These are phyloP conservation scores for Radiomyces spectabilis DNA, from an alignment of 192 early-diverging fungal genomes.

Conservation along the genomic window DNA sequence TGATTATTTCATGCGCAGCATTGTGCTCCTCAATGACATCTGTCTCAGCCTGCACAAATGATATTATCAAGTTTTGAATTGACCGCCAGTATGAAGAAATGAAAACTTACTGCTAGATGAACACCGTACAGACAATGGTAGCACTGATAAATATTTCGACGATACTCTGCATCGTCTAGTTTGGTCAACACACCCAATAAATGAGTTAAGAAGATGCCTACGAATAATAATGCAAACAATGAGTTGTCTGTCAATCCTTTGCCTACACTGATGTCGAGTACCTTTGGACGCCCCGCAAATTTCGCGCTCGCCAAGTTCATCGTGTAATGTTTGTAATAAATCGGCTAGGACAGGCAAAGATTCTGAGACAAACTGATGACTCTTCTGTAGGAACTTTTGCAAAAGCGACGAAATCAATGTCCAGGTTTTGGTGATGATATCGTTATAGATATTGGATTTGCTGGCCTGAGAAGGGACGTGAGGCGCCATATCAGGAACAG, in stretches of 20 bases:
- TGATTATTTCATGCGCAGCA: constrained; percentile 36
- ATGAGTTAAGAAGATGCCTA: constrained; percentile 43
- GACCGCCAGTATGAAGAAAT: too few relatives aligned
- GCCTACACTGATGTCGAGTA: constrained; percentile 5
- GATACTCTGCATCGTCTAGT: constrained; percentile 28
- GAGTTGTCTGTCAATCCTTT: background rate
- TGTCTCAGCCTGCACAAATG: constrained; percentile 43
- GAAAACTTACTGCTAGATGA: constrained; percentile 46
- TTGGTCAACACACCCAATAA: constrained; percentile 28
- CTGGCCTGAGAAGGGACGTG: constrained; percentile 17
- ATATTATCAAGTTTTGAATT: background rate
- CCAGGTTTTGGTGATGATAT: constrained; percentile 12
- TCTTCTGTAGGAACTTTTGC: background rate
- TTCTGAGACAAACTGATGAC: too few relatives aligned
- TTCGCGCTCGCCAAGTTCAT: constrained; percentile 52
- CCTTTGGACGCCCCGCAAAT: constrained; percentile 49
- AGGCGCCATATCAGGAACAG: constrained; percentile 1
- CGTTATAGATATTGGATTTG: constrained; percentile 14
- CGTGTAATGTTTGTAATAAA: constrained; percentile 42
- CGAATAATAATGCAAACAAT: background rate
- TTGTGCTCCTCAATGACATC: constrained; percentile 47
- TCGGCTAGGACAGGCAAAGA: constrained; percentile 18
- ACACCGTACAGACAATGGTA: constrained; percentile 61
- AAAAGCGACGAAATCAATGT: constrained; percentile 6
- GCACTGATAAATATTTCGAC: constrained; percentile 52